A percentile compares a stretch with the other conserved stretches of the same genome.
Conservation (phyloP, 2,329 filamentous ascomycete genomes). For the Shiraia bambusicola region DNA sequence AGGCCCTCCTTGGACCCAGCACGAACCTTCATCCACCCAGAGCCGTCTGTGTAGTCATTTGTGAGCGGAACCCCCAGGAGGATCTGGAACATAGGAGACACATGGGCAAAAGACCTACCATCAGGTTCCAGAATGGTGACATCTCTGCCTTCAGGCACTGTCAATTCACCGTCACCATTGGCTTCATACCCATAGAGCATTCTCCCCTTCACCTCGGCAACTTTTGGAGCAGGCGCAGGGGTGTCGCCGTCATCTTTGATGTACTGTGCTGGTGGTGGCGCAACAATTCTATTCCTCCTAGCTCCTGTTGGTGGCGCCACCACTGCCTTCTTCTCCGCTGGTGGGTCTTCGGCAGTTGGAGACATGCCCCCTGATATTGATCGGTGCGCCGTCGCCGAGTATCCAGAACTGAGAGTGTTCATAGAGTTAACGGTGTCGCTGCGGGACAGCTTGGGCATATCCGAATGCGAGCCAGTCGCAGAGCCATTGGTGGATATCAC, state of each 20-base stretch:
- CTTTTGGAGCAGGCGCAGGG: constrained; percentile 29
- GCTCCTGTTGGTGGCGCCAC: constrained; percentile 26
- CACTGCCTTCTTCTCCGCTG: constrained; percentile 36
- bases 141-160: constrained; percentile 75
- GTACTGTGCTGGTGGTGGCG: constrained; percentile 83
- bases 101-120: constrained; percentile 59
- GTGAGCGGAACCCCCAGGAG: constrained; percentile 21
- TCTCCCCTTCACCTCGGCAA: constrained; percentile 68
- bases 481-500: constrained; percentile 47
- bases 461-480: constrained; percentile 55
- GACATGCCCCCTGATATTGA: constrained; percentile 66
- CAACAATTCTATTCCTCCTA: constrained; percentile 72
- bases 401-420: constrained; percentile 76
- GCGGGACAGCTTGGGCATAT: constrained; percentile 69
- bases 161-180: constrained; percentile 77
- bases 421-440: constrained; percentile 86
- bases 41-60: constrained; percentile 65
- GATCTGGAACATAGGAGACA: constrained; percentile 17
- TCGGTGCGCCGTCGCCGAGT: constrained; percentile 74
- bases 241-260: constrained; percentile 63
- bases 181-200: constrained; percentile 90
- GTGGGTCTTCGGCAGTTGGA: constrained; percentile 54
- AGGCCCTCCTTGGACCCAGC: constrained; percentile 75
- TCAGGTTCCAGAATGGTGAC: constrained; percentile 81
- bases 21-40: constrained; percentile 87